Evolutionary conservation across 23 red algal genomes (phyloP), one percentile per base, ranked within the genome.

Genomic region (Agarophyton chilense): DNA sequence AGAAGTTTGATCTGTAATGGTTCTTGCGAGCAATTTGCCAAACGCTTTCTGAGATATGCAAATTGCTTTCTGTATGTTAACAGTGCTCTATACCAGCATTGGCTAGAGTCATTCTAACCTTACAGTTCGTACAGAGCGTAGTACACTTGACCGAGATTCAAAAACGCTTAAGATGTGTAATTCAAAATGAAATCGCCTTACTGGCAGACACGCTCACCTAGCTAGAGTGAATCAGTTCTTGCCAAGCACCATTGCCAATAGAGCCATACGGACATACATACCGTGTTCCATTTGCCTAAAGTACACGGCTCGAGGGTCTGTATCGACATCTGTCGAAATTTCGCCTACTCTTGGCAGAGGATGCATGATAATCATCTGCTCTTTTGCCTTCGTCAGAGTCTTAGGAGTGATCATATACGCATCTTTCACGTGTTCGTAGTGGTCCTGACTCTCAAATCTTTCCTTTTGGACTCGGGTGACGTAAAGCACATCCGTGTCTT

Each of bases 221-320:
- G n/a, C n/a, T n/a, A n/a, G n/a, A n/a, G n/a, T n/a, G n/a, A n/a
- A 24, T 65, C 21, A 98, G 66, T 92, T 91, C 76, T 95, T 95
- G 4, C 97, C 97, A 17, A 99, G 84, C 11, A 99, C 66, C 90
- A 94, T 94, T 16, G 97, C 88, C 14, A 99, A 79, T 43, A 99
- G 83, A 45, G 97, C 97, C 97, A 99, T 99, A 1, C 97, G 31
- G 21, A 96, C 91, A 83, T 95, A 99, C 90, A 96, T 93, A 4
- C 97, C 97, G 71, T 99, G 92, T 47, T 99, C 93, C 97, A 99
- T 95, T 56, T 99, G 97, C 53, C 93, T 62, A 65, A 99, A 99
- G 78, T 99, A 99, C 14, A 99, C 97, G 1, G 97, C 93, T 8
- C 97, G 92, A 34, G 93, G 97, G 78, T 99, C 97, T 38, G 94